Base-by-base conservation (phyloP, 139 green algal species). In the Coelastrella sp. region DNA sequence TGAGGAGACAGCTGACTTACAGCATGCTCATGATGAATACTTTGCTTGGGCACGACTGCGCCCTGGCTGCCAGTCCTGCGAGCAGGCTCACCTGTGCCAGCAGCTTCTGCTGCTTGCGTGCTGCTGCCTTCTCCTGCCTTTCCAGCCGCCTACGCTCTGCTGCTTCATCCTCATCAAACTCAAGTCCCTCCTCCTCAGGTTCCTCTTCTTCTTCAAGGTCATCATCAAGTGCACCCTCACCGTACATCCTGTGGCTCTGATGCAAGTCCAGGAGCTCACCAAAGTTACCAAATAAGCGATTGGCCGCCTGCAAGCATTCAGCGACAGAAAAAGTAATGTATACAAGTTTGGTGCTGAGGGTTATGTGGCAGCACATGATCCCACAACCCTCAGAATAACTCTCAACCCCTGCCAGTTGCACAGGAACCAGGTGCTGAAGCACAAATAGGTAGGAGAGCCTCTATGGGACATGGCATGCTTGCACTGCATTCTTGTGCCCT, bases 161-260 rank as follows among this genome's bases (percentile, higher is more conserved):
- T 4, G 93, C 90, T 4, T 92, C 94, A 63, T 94, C 93, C 22
- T 93, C 92, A 17, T 96, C 92, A 49, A 73, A 56, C 9, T 58
- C 65, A 17, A 8, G 24, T 6, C 78, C 68, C 25, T 82, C 84
- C 12, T 82, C 84, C 17, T 74, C 87, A 0, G 75, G 19, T 61
- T 82, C 35, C 35, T 91, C 78, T 76, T 94, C 90, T 20, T 91
- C 91, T 65, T 91, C 93, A 35, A 91, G 87, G 6, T 88, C 92
- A 19, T 65, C 85, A 6, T 80, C 84, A 82, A 58, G 20, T 10
- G 76, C 91, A 8, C 14, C 93, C 19, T 70, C 79, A 57, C 57
- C 85, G 63, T 49, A 84, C 58, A 90, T 74, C 14, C 74, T 58
- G n/a, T 90, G 73, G 11, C 24, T 66, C 49, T 84, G 58, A 27